Evolutionary conservation across 306 rosid species (phyloP).

Genomic region (Vigna trinervia): DNA sequence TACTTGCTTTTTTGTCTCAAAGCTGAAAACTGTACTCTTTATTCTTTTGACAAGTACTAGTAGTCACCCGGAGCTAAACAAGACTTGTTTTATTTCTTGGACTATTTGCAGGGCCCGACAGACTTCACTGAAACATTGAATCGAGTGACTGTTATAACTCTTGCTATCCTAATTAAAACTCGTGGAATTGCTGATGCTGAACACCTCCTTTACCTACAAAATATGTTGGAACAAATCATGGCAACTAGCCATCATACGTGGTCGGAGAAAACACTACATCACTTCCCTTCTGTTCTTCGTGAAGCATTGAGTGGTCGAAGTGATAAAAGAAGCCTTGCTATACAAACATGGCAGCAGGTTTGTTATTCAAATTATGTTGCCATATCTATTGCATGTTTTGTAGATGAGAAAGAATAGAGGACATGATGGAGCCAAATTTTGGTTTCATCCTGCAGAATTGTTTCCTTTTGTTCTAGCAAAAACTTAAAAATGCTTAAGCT

Average conservation of each 20-base stretch:
- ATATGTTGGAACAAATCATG: slow-evolving; percentile 91
- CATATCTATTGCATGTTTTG: slow-evolving; percentile 35
- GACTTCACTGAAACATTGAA: slow-evolving; percentile 94
- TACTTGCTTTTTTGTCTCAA: slow-evolving; percentile 49
- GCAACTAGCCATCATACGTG: slow-evolving; percentile 85
- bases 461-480: neutral
- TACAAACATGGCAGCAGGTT: slow-evolving; percentile 98
- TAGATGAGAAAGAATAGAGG: slow-evolving; percentile 21
- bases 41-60: slow-evolving; percentile 8
- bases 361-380: slow-evolving; percentile 42
- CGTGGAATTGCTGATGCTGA: slow-evolving; percentile 99
- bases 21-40: slow-evolving; percentile 36
- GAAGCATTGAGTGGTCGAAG: slow-evolving; percentile 74
- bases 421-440: slow-evolving; percentile 7
- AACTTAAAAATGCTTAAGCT: too few species aligned
- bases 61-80: slow-evolving; percentile 16
- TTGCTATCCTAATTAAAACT: slow-evolving; percentile 92
- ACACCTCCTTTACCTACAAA: slow-evolving; percentile 83
- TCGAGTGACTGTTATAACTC: slow-evolving; percentile 81
- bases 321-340: slow-evolving; percentile 78
- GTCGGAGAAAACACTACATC: slow-evolving; percentile 88
- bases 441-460: slow-evolving; percentile 16
- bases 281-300: slow-evolving; percentile 87
- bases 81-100: slow-evolving; percentile 17
- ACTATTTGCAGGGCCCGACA: slow-evolving; percentile 83